phyloP scores from a whole-genome alignment of 441 rosid species.

The Erodium texanum region DNA sequence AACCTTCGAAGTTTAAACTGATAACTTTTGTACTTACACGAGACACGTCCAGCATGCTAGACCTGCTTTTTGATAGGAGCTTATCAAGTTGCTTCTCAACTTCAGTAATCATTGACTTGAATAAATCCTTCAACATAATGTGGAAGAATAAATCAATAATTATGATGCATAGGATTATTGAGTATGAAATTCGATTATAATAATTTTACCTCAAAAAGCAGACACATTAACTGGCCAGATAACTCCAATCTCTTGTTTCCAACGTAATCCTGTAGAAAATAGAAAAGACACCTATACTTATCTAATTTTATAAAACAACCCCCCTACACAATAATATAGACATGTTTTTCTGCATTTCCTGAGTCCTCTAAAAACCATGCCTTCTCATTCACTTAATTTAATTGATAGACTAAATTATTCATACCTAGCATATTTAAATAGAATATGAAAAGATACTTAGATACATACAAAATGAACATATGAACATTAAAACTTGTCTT shows the following conservation, averaged over 20 bases:
- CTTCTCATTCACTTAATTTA: not conserved
- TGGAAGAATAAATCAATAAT: constrained; percentile 5
- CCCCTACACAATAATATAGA: not conserved
- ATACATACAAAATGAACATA: no score
- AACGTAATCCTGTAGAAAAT: constrained; percentile 68
- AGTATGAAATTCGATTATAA: constrained; percentile 4
- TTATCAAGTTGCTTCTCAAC: constrained; percentile 40
- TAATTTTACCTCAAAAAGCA: constrained; percentile 81
- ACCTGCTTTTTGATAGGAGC: constrained; percentile 34
- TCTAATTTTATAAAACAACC: not conserved
- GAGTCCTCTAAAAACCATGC: not conserved
- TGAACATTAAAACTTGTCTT: no score
- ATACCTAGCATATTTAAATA: no score
- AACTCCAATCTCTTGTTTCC: constrained; percentile 95
- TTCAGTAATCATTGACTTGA: constrained; percentile 68
- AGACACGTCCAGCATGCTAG: constrained; percentile 51
- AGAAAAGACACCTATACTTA: constrained; percentile 6
- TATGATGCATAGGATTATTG: not conserved
- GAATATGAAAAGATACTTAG: no score
- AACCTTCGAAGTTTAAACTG: not conserved
- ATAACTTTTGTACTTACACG: constrained; percentile 31
- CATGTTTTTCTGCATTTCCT: not conserved
- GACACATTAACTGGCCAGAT: constrained; percentile 85
- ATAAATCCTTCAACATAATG: constrained; percentile 56
- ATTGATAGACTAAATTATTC: no score